Percentiles rank a stretch among this genome's conserved stretches.
Evolutionary conservation across 2,329 filamentous ascomycete species (phyloP).

Genomic region (Ceratocystis diversiconidia): DNA sequence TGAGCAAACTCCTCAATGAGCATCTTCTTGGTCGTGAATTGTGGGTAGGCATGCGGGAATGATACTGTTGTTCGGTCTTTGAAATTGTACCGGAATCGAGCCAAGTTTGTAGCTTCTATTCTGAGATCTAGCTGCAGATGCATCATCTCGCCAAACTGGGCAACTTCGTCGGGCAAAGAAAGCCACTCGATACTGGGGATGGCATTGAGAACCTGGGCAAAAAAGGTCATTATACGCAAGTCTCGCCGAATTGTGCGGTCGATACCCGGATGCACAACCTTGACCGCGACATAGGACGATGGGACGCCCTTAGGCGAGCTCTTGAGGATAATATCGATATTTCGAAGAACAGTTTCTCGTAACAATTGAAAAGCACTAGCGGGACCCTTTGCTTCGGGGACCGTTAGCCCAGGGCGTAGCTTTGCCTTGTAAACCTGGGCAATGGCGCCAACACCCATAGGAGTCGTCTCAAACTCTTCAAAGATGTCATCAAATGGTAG

Average conservation of each 20-base stretch:
- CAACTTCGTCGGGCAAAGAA: slow-evolving; percentile 84
- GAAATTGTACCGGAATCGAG: slow-evolving; percentile 81
- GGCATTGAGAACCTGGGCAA: slow-evolving; percentile 67
- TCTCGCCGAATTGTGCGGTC: slow-evolving; percentile 84
- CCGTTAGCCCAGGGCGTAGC: slow-evolving; percentile 58
- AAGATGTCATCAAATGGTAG: slow-evolving; percentile 81
- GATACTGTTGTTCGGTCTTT: slow-evolving; percentile 79
- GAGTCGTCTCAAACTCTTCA: slow-evolving; percentile 81
- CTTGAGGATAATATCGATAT: slow-evolving; percentile 76
- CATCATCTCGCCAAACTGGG: slow-evolving; percentile 98
- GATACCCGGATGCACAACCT: slow-evolving; percentile 84
- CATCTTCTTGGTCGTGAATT: slow-evolving; percentile 84
- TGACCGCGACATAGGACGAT: slow-evolving; percentile 85
- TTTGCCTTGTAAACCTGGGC: slow-evolving; percentile 97
- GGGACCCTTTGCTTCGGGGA: slow-evolving; percentile 25
- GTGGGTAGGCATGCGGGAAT: slow-evolving; percentile 88
- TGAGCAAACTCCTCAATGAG: slow-evolving; percentile 92
- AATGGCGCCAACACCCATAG: slow-evolving; percentile 86
- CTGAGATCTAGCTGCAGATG: slow-evolving; percentile 86
- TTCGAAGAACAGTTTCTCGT: slow-evolving; percentile 46
- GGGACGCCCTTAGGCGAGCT: slow-evolving; percentile 73
- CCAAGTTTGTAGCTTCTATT: slow-evolving; percentile 84
- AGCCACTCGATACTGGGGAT: slow-evolving; percentile 96
- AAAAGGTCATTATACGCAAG: slow-evolving; percentile 84
- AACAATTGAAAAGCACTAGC: slow-evolving; percentile 17